Evolutionary conservation across 1,284 basidiomycete species (phyloP).

Genomic region (Puccinia hordei): DNA sequence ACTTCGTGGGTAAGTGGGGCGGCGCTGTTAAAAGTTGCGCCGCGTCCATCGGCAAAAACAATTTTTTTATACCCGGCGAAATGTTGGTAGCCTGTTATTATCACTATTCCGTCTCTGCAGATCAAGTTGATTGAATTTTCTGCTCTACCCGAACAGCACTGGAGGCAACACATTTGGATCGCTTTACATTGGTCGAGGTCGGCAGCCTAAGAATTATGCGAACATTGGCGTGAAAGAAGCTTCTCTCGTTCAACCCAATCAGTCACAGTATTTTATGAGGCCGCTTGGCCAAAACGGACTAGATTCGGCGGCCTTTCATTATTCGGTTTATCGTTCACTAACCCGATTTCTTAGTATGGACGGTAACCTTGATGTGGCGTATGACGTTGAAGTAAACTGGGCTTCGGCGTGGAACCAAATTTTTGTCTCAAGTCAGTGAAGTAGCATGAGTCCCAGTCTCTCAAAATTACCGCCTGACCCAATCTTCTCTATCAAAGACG

Average conservation of each 20-base stretch:
- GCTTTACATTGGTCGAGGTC: conserved; percentile 81
- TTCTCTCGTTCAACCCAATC: conserved; percentile 66
- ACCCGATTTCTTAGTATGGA: conserved; percentile 87
- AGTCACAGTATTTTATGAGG: conserved; percentile 74
- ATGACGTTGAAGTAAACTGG: conserved; percentile 77
- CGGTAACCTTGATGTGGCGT: conserved; percentile 82
- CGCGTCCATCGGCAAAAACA: conserved; percentile 69
- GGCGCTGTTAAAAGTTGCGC: conserved; percentile 74
- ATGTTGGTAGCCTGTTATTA: conserved; percentile 60
- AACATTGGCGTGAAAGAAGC: conserved; percentile 68
- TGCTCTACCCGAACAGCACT: conserved; percentile 61
- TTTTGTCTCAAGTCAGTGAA: conserved; percentile 68
- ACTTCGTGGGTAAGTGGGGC: conserved; percentile 75
- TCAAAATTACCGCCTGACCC: background rate
- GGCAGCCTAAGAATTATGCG: conserved; percentile 70
- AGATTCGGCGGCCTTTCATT: conserved; percentile 82
- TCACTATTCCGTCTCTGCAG: background rate
- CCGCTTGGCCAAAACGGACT: conserved; percentile 67
- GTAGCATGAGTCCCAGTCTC: background rate
- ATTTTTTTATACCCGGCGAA: conserved; percentile 86
- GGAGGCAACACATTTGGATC: conserved; percentile 86
- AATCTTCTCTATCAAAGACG: conserved; percentile 61
- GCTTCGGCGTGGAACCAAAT: conserved; percentile 84
- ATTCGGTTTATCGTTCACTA: conserved; percentile 81
- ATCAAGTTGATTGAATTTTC: background rate